Percentiles rank a stretch among this genome's conserved stretches.
phyloP scores from a whole-genome alignment of 1,284 basidiomycete genomes.

The Thecaphora frezii region DNA sequence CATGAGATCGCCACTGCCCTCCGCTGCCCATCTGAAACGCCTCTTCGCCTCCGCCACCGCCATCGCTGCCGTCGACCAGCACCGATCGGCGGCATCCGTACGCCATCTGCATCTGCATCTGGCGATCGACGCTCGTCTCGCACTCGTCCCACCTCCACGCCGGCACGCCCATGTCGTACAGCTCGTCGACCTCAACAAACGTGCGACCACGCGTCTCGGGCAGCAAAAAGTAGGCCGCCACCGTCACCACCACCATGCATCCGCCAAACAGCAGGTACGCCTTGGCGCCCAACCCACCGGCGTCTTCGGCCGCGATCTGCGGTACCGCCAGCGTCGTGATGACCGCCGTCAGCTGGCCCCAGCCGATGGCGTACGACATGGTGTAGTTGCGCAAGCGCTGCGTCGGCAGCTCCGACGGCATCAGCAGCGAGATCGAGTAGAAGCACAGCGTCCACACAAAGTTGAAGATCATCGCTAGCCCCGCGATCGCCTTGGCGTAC shows the following conservation, averaged over 20 bases:
- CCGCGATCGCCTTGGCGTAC: conserved; percentile 35
- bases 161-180: conserved; percentile 30
- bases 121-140: conserved; percentile 5
- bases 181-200: conserved; percentile 45
- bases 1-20: no score
- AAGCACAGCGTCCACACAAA: conserved; percentile 47
- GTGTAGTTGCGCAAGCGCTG: conserved; percentile 42
- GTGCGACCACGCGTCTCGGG: conserved; percentile 47
- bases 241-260: conserved; percentile 37
- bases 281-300: conserved; percentile 39
- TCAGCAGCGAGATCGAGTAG: conserved; percentile 46
- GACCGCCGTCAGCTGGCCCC: conserved; percentile 45
- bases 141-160: conserved; percentile 40
- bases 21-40: no score
- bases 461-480: conserved; percentile 46
- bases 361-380: conserved; percentile 48
- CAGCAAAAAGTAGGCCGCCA: conserved; percentile 34
- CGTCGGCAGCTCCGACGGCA: conserved; percentile 46
- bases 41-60: no score
- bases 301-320: conserved; percentile 41
- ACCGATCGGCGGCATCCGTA: no score
- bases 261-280: conserved; percentile 49
- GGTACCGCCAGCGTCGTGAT: conserved; percentile 44
- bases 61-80: no score
- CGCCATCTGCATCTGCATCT: no score